Conservation (phyloP, 345 rosid species). For the Citrus glauca region DNA sequence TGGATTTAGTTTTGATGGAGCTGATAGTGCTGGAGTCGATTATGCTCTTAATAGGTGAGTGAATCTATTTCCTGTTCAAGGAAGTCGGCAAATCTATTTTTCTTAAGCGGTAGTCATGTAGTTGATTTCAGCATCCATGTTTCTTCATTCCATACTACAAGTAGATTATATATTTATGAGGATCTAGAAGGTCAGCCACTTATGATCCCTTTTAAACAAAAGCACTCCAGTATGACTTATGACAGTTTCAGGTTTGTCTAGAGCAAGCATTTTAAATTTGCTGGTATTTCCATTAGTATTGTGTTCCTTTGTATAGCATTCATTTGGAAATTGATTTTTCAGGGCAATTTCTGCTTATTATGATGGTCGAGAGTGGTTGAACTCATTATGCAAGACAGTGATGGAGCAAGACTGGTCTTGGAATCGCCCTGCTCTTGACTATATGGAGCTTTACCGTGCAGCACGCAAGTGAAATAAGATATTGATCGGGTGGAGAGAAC, state of each 20-base stretch:
- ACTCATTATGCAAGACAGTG: slow-evolving; percentile 65
- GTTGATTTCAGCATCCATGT: neutral
- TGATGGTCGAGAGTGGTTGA: slow-evolving; percentile 70
- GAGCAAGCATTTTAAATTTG: neutral
- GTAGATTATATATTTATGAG: neutral
- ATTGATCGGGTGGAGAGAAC: neutral
- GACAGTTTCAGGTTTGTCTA: neutral
- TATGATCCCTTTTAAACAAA: neutral
- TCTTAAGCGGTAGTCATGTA: neutral
- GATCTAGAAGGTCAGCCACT: neutral
- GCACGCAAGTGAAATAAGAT: slow-evolving; percentile 51
- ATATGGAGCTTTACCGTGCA: slow-evolving; percentile 88
- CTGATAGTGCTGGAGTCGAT: slow-evolving; percentile 75
- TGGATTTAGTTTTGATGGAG: slow-evolving; percentile 86
- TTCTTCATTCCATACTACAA: neutral
- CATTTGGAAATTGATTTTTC: slow-evolving; percentile 4
- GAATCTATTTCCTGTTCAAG: neutral
- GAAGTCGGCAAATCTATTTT: neutral
- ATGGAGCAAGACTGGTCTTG: slow-evolving; percentile 99
- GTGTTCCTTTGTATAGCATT: neutral
- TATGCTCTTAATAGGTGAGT: slow-evolving; percentile 82
- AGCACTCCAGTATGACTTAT: neutral
- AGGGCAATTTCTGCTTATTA: slow-evolving; percentile 90
- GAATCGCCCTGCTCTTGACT: slow-evolving; percentile 96
- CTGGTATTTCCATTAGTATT: neutral